Conservation (phyloP, 1,284 basidiomycete species). For the Volvariella surrecta region DNA sequence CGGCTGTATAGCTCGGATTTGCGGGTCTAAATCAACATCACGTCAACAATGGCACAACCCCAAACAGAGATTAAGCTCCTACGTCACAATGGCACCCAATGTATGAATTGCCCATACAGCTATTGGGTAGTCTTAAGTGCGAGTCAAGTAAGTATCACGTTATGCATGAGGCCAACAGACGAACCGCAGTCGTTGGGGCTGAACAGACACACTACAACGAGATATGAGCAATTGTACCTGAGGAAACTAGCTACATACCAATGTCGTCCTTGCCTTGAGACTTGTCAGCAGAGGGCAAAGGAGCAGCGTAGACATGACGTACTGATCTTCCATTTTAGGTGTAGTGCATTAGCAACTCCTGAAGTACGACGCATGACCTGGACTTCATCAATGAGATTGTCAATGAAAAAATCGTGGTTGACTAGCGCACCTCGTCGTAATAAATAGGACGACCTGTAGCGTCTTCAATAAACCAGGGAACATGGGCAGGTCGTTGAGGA, state of each 20-base stretch:
- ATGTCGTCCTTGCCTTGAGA: conserved; percentile 27
- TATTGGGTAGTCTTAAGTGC: conserved; percentile 54
- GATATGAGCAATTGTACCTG: conserved; percentile 3
- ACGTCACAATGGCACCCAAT: conserved; percentile 66
- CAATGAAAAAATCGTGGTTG: conserved; percentile 2
- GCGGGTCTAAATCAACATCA: conserved; percentile 28
- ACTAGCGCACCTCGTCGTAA: conserved; percentile 38
- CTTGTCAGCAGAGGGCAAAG: conserved; percentile 1
- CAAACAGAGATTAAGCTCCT: conserved; percentile 14
- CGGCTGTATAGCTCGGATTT: conserved; percentile 64
- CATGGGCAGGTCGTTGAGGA: conserved; percentile 32
- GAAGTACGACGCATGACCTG: conserved; percentile 35
- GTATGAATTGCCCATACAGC: conserved; percentile 70
- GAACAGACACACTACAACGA: conserved; percentile 48
- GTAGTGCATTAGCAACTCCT: conserved; percentile 56
- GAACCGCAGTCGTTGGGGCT: conserved; percentile 54
- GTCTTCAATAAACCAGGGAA: conserved; percentile 64
- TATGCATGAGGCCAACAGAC: conserved; percentile 20
- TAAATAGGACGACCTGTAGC: conserved; percentile 37
- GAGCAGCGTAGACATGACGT: conserved; percentile 16
- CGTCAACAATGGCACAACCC: background rate
- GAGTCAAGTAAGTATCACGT: conserved; percentile 6
- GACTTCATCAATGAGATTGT: conserved; percentile 23
- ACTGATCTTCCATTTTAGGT: conserved; percentile 50
- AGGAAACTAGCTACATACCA: conserved; percentile 20